Conservation (phyloP, 768 basidiomycete species). For the Wakefieldia striispora region DNA sequence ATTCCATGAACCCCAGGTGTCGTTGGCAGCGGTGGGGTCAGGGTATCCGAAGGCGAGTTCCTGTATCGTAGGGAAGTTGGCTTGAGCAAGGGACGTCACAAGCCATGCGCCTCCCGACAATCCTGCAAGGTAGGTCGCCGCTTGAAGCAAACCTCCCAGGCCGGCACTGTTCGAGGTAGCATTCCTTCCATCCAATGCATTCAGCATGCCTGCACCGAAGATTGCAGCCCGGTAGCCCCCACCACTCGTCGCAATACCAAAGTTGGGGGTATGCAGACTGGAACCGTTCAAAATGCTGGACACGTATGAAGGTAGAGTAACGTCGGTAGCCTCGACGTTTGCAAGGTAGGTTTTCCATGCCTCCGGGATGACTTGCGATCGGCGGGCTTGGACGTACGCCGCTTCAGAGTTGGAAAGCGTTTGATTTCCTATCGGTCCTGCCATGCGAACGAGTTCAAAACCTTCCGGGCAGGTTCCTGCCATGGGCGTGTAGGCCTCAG, state of each 20-base stretch:
- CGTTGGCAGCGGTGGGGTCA: conserved; percentile 10
- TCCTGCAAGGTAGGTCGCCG: conserved; percentile 51
- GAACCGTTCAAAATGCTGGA: conserved; percentile 27
- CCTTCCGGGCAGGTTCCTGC: conserved; percentile 17
- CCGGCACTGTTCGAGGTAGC: conserved; percentile 39
- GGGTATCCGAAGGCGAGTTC: conserved; percentile 36
- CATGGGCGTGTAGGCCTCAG: conserved; percentile 24
- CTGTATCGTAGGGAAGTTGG: conserved; percentile 39
- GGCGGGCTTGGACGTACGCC: conserved; percentile 36
- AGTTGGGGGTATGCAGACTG: conserved; percentile 28
- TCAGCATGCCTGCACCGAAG: conserved; percentile 50
- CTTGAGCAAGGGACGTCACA: conserved; percentile 39
- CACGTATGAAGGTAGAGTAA: conserved; percentile 35
- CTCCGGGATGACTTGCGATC: conserved; percentile 33
- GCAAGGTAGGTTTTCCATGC: conserved; percentile 42
- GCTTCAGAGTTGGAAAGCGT: conserved; percentile 36
- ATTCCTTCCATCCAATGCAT: conserved; percentile 51
- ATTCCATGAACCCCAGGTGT: conserved; percentile 36
- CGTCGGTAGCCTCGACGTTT: conserved; percentile 33
- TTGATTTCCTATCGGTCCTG: conserved; percentile 28
- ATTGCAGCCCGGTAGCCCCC: conserved; percentile 58
- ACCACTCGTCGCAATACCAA: conserved; percentile 54
- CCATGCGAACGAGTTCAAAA: conserved; percentile 31
- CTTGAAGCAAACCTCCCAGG: conserved; percentile 51
- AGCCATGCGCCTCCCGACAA: conserved; percentile 46